Base-by-base conservation (phyloP, 2,329 filamentous ascomycete species). In the Septoria petroselini region DNA sequence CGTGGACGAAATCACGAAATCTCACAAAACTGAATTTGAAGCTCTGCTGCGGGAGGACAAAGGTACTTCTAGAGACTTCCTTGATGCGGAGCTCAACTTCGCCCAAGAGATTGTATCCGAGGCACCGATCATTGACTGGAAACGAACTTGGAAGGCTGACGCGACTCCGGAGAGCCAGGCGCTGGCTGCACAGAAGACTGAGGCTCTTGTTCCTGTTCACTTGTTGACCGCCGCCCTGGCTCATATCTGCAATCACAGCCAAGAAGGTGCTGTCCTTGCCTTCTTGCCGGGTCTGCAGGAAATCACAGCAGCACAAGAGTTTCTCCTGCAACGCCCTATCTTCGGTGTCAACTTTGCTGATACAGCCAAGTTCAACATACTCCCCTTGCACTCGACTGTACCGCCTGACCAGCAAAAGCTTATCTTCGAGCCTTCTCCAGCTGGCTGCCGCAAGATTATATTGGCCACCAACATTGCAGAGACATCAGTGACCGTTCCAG, bases 401-500 rank as follows among this genome's bases (percentile, higher is more conserved):
- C 67, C 70, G 1, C 56, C 55, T 11, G 68, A 71, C 9, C 68
- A 71, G 23, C 74, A 77, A 50, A 61, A 58, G 3, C 67, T 71
- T 2, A 57, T 78, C 11, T 73, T 76, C 48, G 60, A 70, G 3
- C 59, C 65, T 1, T 56, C 71, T 2, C 68, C 71, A 2, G 42
- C 53, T 15, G 73, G 71, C 12, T 70, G 69, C 39, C 69, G 76
- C 35, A 74, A 75, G 53, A 69, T 79, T 25, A 73, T 79, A 27
- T 62, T 79, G 7, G 68, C 74, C 3, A 78, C 75, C 0, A 75
- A 76, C 47, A 74, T 78, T 49, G 74, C 74, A 5, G 76, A 78
- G 57, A 76, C 74, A 0, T 76, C 72, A 3, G 63, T 78, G 33
- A 78, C 76, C 4, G 71, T 78, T n/a, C 70, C 74, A 7, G 76